Evolutionary conservation across 2,329 filamentous ascomycete genomes (phyloP), one percentile per base, ranked within the genome.

Genomic region (Chaetomium sp.): DNA sequence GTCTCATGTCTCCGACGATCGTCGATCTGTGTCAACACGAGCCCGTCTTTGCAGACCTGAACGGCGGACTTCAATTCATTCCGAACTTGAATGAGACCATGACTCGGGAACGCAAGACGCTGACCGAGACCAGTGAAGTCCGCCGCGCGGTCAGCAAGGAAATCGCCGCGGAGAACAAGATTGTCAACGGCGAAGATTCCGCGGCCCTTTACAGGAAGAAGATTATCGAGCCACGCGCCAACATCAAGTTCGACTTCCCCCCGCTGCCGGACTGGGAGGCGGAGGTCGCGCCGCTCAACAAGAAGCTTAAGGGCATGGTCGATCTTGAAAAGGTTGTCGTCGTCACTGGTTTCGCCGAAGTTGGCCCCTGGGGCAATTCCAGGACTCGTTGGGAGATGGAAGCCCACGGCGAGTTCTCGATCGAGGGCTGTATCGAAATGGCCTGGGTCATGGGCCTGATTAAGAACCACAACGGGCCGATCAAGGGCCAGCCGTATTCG

Each of bases 381-480:
- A 86, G 94, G 67, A 99, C 94, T 46, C 86, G 94, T 60, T 99
- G 94, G 94, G 94, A 99, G 77, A 99, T 99, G 92, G 94, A 99
- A 72, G 91, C 94, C 1, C 86, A 91, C 64, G 94, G 94, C 69
- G 83, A 96, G 68, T 99, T 99, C 77, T 97, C 94, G 7, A 83
- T 99, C 11, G 95, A 99, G 73, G 94, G 94, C 35, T 97, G 94
- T 67, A 87, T 99, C 58, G 94, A 99, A 74, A 99, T 99, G 94
- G 91, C 94, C 36, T 99, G 94, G 94, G 90, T 99, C 72, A 99
- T 97, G 92, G 94, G 94, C 68, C 84, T 97, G 58, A 97, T 99
- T 78, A 96, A 92, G 80, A 95, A 99, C 73, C 89, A 96, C 78
- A 97, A 97, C 65, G 94, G 94, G 14, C 86, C 87, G 36, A 84